Percentiles rank a stretch among this genome's conserved stretches.
Evolutionary conservation across 768 basidiomycete genomes (phyloP).

Genomic region (Leccinum ochraceum): DNA sequence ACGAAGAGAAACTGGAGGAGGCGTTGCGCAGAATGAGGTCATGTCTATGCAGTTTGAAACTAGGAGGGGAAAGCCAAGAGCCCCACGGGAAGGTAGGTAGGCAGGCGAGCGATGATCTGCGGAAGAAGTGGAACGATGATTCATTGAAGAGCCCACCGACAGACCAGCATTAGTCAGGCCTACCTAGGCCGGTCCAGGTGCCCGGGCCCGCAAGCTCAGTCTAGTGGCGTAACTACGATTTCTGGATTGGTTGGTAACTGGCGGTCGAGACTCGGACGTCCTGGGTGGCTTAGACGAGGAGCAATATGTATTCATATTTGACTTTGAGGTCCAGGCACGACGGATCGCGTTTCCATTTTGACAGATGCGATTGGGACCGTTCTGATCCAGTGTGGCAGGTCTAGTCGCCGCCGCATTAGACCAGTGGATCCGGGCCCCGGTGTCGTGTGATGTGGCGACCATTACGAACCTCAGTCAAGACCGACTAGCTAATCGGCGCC

Average conservation of each 20-base stretch:
- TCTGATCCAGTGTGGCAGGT: background rate
- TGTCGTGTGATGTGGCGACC: background rate
- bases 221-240: background rate
- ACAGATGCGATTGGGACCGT: background rate
- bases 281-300: background rate
- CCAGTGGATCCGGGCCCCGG: background rate
- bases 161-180: background rate
- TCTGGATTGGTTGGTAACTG: background rate
- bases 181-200: no score
- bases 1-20: conserved; percentile 42
- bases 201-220: background rate
- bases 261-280: background rate
- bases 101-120: background rate
- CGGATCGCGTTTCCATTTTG: background rate
- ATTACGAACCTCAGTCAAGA: background rate
- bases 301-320: background rate
- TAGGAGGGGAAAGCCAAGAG: background rate
- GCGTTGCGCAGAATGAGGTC: conserved; percentile 13
- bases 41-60: background rate
- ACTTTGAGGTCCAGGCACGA: background rate
- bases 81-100: no score
- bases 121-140: background rate
- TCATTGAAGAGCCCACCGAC: background rate
- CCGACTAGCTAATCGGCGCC: background rate
- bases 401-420: background rate